Evolutionary conservation across 139 green algal species (phyloP), one percentile per base, ranked within the genome.

Genomic region (Tetradesmus obliquus): DNA sequence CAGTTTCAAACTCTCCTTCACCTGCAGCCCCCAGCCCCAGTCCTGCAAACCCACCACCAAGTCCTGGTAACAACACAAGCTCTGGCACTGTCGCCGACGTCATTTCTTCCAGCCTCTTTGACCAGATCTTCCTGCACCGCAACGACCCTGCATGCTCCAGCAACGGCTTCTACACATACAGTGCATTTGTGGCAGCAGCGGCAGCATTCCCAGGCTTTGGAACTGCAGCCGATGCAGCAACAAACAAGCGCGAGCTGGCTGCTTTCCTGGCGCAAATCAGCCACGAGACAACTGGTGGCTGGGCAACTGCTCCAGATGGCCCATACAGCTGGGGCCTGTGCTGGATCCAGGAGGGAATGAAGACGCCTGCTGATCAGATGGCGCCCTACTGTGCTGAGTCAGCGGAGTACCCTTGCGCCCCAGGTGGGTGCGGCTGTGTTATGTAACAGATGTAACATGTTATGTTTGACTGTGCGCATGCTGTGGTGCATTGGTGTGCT

Each of bases 251-350:
- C 2, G 91, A 93, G 86, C 9, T 91, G 6, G 86, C 91, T 15
- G 91, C 91, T n/a, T 93, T 93, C 22, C 53, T 93, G 51, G 91
- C 62, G 5, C 91, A 93, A 51, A 90, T 93, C 79, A 82, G 51
- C 0, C 91, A 93, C 20, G 91, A 93, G 22, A 91, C 86, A 3
- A 93, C 91, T 1, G 87, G 91, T 0, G 81, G 86, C 2, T 88
- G 83, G 83, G n/a, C 83, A 8, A 88, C 83, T 22, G 83, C 83
- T 55, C 83, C 83, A n/a, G 83, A 88, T 55, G 83, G 83, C 20
- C 57, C 83, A 8, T 76, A 88, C 83, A 22, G 10, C 8, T 88
- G 83, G 83, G 83, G 83, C 0, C 2, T 88, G n/a, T 88, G 83
- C 83, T 88, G 83, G 83, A 79, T 88, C 2, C 6, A 22, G 20